Conservation (phyloP, 2,329 filamentous ascomycete species). For the Xylaria sp. region DNA sequence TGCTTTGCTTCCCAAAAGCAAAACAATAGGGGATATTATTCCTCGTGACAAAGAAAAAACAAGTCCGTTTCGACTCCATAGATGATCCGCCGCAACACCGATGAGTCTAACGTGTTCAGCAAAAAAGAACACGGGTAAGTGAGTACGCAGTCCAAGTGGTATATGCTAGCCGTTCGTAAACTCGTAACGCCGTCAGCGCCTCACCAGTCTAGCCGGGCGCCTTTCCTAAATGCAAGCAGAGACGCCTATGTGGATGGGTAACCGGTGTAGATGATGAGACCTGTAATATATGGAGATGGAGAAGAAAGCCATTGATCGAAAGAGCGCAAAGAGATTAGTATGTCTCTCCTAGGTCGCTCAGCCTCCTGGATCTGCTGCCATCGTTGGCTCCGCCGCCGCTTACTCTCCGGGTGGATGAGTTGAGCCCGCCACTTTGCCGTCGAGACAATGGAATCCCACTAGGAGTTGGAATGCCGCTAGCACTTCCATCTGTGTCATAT, state of each 20-base stretch:
- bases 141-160: constrained; percentile 37
- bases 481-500: constrained; percentile 56
- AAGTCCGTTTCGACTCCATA: constrained; percentile 20
- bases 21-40: constrained; percentile 34
- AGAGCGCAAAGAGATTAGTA: constrained; percentile 53
- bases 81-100: constrained; percentile 37
- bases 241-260: constrained; percentile 35
- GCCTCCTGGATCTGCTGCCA: constrained; percentile 52
- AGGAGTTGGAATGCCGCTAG: constrained; percentile 56
- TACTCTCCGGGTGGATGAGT: constrained; percentile 54
- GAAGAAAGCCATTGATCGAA: constrained; percentile 43
- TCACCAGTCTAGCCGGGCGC: constrained; percentile 40
- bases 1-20: constrained; percentile 16
- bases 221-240: constrained; percentile 36
- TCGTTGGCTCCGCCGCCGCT: constrained; percentile 50
- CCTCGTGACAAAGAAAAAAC: constrained; percentile 31
- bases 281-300: constrained; percentile 40
- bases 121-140: constrained; percentile 29
- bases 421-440: constrained; percentile 57
- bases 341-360: constrained; percentile 66
- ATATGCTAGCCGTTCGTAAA: constrained; percentile 47
- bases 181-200: constrained; percentile 48
- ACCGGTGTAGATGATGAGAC: constrained; percentile 37
- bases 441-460: constrained; percentile 63
- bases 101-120: constrained; percentile 23